Conservation (phyloP, 345 rosid genomes). For the Aquilaria malaccensis region DNA sequence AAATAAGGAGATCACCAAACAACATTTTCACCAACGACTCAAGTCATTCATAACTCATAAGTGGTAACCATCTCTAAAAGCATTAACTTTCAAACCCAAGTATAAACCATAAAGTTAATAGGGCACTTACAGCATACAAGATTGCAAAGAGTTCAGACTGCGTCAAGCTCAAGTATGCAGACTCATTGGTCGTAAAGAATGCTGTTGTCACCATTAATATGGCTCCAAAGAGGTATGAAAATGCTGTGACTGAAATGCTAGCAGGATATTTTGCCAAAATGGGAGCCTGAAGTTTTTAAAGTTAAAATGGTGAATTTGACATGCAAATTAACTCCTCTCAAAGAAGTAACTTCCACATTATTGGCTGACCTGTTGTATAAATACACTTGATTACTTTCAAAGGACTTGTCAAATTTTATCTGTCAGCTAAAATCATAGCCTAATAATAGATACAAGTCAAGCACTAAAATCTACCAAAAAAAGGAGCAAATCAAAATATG, state of each 20-base stretch:
- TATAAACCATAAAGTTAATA: slow-evolving; percentile 4
- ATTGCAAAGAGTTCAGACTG: slow-evolving; percentile 75
- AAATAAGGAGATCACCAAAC: slow-evolving; percentile 4
- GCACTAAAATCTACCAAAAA: background rate
- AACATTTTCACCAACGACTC: slow-evolving; percentile 6
- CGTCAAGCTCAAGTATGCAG: slow-evolving; percentile 79
- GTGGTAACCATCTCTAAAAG: background rate
- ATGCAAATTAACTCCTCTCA: background rate
- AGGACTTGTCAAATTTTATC: no score
- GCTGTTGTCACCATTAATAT: slow-evolving; percentile 63
- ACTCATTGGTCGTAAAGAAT: slow-evolving; percentile 51
- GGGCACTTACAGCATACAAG: slow-evolving; percentile 77
- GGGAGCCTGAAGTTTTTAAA: slow-evolving; percentile 55
- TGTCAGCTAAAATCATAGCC: background rate
- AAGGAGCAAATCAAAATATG: background rate
- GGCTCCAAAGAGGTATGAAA: slow-evolving; percentile 78
- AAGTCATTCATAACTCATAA: background rate
- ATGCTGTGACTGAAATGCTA: slow-evolving; percentile 76
- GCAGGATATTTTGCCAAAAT: slow-evolving; percentile 79
- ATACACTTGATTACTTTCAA: no score
- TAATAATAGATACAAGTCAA: background rate
- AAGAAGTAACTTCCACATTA: background rate
- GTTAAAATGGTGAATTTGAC: slow-evolving; percentile 1
- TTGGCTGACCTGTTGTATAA: no score
- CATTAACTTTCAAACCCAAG: background rate